Conservation (phyloP, 208 protist genomes). For the Trypanosoma boissoni region DNA sequence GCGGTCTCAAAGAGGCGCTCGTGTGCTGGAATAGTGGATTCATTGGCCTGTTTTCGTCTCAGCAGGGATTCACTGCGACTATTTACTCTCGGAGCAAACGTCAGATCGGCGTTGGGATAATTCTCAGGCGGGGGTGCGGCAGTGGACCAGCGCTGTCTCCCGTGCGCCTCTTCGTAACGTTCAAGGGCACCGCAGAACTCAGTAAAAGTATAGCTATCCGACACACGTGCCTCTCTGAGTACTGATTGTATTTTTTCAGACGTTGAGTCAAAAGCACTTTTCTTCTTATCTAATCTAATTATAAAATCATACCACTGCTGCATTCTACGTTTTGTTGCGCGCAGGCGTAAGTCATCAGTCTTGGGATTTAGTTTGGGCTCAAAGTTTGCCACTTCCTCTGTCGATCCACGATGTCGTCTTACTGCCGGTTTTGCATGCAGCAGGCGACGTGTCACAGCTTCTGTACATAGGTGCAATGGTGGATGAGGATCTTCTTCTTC, state of each 20-base stretch:
- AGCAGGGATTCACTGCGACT: constrained; percentile 20
- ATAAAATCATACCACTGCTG: constrained; percentile 23
- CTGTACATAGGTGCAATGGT: constrained; percentile 30
- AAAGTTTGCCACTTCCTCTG: constrained; percentile 9
- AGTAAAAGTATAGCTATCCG: neutral
- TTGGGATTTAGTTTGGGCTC: constrained; percentile 11
- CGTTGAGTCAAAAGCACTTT: neutral
- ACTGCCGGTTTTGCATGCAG: constrained; percentile 5
- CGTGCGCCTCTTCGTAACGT: constrained; percentile 14
- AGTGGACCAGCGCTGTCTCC: constrained; percentile 18
- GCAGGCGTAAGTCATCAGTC: constrained; percentile 8
- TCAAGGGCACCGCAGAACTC: constrained; percentile 17
- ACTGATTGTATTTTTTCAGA: constrained; percentile 22
- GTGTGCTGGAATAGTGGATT: constrained; percentile 16
- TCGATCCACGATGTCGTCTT: neutral
- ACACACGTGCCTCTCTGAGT: neutral
- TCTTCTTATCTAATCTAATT: neutral
- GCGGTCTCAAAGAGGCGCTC: constrained; percentile 56
- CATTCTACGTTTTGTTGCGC: constrained; percentile 13
- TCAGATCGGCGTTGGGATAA: constrained; percentile 31
- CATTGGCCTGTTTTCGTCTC: constrained; percentile 18
- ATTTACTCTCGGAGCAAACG: constrained; percentile 40
- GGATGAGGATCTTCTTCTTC: constrained; percentile 12
- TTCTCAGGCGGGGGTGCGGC: constrained; percentile 12
- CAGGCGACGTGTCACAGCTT: constrained; percentile 44